Evolutionary conservation across 345 rosid genomes (phyloP).

Genomic region (Xanthoceras sorbifolium): DNA sequence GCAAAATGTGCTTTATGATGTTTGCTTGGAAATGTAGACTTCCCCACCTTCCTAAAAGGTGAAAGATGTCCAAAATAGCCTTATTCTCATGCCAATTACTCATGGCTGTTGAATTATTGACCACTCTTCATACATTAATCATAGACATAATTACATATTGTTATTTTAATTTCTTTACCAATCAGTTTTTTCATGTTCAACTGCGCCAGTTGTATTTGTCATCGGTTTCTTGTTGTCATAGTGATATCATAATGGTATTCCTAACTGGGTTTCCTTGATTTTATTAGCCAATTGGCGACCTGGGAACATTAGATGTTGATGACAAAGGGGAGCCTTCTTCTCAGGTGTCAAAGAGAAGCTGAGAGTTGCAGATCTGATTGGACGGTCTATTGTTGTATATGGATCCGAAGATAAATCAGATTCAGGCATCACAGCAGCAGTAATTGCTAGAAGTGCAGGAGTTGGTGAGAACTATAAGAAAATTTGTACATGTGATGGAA

Average conservation of each 20-base stretch:
- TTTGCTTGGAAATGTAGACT: background rate
- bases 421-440: conserved; percentile 72
- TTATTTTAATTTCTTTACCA: background rate
- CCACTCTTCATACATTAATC: background rate
- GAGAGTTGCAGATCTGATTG: conserved; percentile 77
- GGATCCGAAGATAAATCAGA: conserved; percentile 71
- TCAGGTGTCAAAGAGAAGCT: conserved; percentile 62
- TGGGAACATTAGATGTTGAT: conserved; percentile 82
- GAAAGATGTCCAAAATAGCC: background rate
- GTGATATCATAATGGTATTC: background rate
- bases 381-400: conserved; percentile 64
- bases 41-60: background rate
- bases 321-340: conserved; percentile 74
- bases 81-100: background rate
- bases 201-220: background rate
- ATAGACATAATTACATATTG: background rate
- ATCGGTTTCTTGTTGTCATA: background rate
- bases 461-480: conserved; percentile 94
- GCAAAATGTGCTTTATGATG: background rate
- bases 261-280: conserved; percentile 16
- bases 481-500: conserved; percentile 89
- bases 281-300: conserved; percentile 81
- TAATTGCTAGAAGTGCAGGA: conserved; percentile 92
- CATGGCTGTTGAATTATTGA: background rate
- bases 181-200: background rate